Conservation (phyloP, 768 basidiomycete species). For the Mycena haematopus region DNA sequence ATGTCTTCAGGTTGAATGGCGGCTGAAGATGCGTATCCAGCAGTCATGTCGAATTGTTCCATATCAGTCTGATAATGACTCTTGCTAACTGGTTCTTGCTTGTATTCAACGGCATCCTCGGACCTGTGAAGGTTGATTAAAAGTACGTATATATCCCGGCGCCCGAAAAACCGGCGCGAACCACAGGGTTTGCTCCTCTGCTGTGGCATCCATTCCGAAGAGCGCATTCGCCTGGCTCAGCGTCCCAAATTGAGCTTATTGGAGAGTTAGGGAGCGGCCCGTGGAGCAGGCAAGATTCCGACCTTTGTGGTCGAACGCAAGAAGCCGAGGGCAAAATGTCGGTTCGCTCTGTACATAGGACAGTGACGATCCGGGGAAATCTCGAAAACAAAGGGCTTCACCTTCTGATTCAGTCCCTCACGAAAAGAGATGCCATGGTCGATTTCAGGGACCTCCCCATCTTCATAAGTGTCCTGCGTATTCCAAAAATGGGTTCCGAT, state of each 20-base stretch:
- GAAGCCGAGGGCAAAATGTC: constrained; percentile 64
- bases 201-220: constrained; percentile 40
- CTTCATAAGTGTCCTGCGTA: constrained; percentile 66
- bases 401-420: constrained; percentile 60
- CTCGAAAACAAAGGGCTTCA: constrained; percentile 33
- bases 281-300: constrained; percentile 11
- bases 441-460: constrained; percentile 49
- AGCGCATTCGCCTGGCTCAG: constrained; percentile 51
- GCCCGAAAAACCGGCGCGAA: constrained; percentile 19
- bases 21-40: constrained; percentile 19
- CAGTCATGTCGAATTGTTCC: constrained; percentile 35
- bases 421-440: constrained; percentile 69
- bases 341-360: constrained; percentile 46
- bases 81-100: constrained; percentile 56
- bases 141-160: constrained; percentile 12
- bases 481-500: constrained; percentile 85
- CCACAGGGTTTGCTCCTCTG: constrained; percentile 23
- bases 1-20: constrained; percentile 38
- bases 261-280: not conserved
- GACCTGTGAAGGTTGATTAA: constrained; percentile 20
- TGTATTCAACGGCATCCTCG: constrained; percentile 49
- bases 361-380: constrained; percentile 2
- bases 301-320: constrained; percentile 76
- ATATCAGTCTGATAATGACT: constrained; percentile 61
- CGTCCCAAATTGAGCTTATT: constrained; percentile 70